Base-by-base conservation (phyloP, 1,284 basidiomycete species). In the Papiliotrema flavescens region DNA sequence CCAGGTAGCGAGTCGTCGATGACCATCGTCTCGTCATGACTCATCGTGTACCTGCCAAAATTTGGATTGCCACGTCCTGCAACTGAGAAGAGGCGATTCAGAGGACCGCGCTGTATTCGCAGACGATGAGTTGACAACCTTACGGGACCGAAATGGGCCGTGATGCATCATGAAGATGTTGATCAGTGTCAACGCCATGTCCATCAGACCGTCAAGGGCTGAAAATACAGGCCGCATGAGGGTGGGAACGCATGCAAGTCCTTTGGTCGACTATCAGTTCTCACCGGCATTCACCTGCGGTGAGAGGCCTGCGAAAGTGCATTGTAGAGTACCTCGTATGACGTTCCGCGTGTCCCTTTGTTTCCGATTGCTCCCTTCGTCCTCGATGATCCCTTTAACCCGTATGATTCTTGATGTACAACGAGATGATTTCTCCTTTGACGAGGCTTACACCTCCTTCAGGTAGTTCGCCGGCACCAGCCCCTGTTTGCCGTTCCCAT, bases 391-490 rank as follows among this genome's bases (percentile, higher is more conserved):
- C 17, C 15, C 15, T 40, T 20, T 17, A 15, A 5, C 15, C 17
- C 39, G 15, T 17, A 40, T 40, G 7, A 20, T 36, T 36, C 9
- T 9, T 17, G 20, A 5, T n/a, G 15, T 20, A 20, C 39, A 20
- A 40, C 17, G 5, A 20, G 39, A 17, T 17, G 39, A 40, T 20
- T 4, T 40, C 39, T 7, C 39, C 5, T 40, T 5, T 15, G 17
- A 15, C 39, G 15, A n/a, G 15, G 32, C 15, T 39, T 39, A 47
- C 20, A 69, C 43, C 46, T 70, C 68, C 51, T 69, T 64, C 19
- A 75, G 60, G 56, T 75, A 74, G 39, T 61, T 71, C 1, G 70
- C 64, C 2, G 73, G 73, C 15, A 75, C 71, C 7, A 75, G 57
- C 26, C 73, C 73, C 49, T 63, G 60, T 45, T 51, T 49, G 1